Percentiles rank a stretch among this genome's conserved stretches.
These are phyloP conservation scores for Tremellales sp. DNA, from an alignment of 1,284 basidiomycete genomes.

Conservation along the genomic window DNA sequence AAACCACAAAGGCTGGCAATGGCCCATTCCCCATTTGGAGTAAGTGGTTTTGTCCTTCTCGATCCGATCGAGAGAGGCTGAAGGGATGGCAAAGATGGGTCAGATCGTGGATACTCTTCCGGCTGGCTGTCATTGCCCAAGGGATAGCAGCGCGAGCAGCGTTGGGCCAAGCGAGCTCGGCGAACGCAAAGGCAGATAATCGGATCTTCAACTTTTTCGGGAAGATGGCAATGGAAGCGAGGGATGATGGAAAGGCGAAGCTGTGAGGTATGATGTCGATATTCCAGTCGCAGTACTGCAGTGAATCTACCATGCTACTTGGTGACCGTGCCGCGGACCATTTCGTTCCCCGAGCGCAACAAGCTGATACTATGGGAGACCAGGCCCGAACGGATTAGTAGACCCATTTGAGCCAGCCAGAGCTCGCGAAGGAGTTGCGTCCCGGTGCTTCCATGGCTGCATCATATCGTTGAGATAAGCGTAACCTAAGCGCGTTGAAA, in stretches of 20 bases:
- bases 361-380: no score
- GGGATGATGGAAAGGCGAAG: conserved; percentile 53
- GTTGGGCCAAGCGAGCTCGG: conserved; percentile 79
- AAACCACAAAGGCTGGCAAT: conserved; percentile 23
- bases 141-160: conserved; percentile 88
- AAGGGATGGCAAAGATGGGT: conserved; percentile 23
- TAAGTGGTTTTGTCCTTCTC: conserved; percentile 53
- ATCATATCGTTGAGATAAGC: no score
- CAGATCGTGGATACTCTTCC: conserved; percentile 46
- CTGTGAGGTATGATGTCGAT: no score
- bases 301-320: no score
- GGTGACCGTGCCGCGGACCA: no score
- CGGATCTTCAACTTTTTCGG: conserved; percentile 64
- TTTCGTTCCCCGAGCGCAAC: no score
- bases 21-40: conserved; percentile 40
- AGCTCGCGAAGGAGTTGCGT: no score
- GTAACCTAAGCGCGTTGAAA: no score
- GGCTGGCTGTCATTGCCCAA: conserved; percentile 80
- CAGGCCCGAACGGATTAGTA: no score
- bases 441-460: no score
- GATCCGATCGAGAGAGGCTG: conserved; percentile 37
- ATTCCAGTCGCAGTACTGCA: no score
- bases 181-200: conserved; percentile 59
- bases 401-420: no score
- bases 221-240: conserved; percentile 56